A percentile compares a stretch with the other conserved stretches of the same genome.
phyloP scores from a whole-genome alignment of 495 filamentous ascomycete genomes.

The Tuber melanosporum region DNA sequence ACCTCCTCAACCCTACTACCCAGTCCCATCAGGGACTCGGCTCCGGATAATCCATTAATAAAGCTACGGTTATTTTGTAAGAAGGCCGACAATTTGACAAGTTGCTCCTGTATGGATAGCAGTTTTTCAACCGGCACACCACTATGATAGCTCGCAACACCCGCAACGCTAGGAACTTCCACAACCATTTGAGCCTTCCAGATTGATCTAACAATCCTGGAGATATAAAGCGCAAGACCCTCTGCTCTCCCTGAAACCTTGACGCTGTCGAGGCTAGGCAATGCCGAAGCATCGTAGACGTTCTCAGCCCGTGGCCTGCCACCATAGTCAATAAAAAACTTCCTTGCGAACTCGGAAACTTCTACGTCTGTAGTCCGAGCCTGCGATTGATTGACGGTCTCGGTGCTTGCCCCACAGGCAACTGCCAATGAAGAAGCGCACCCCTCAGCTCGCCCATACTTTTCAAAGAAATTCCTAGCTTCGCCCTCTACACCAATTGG shows the following conservation, averaged over 20 bases:
- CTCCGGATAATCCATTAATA: constrained; percentile 85
- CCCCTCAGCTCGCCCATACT: constrained; percentile 79
- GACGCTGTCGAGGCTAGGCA: constrained; percentile 65
- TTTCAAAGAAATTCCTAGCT: constrained; percentile 68
- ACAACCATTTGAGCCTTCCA: constrained; percentile 63
- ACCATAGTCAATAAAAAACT: constrained; percentile 81
- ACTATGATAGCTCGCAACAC: constrained; percentile 51
- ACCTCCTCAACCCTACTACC: constrained; percentile 80
- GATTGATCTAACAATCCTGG: constrained; percentile 72
- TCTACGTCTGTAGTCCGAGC: constrained; percentile 68
- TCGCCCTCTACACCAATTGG: constrained; percentile 66
- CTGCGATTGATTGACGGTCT: constrained; percentile 55
- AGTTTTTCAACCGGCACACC: constrained; percentile 60
- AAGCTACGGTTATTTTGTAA: constrained; percentile 75
- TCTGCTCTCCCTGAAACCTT: constrained; percentile 81
- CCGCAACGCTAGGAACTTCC: constrained; percentile 23
- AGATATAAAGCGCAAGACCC: constrained; percentile 78
- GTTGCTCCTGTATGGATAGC: constrained; percentile 65
- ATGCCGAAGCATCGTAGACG: constrained; percentile 41
- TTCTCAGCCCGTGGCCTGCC: constrained; percentile 61
- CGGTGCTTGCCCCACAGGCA: constrained; percentile 71
- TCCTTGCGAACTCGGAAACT: constrained; percentile 73
- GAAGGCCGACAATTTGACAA: constrained; percentile 71
- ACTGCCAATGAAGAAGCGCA: constrained; percentile 88
- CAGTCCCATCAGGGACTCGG: constrained; percentile 65